Conservation (phyloP, 305 asterid species). For the Fraxinus ornus region DNA sequence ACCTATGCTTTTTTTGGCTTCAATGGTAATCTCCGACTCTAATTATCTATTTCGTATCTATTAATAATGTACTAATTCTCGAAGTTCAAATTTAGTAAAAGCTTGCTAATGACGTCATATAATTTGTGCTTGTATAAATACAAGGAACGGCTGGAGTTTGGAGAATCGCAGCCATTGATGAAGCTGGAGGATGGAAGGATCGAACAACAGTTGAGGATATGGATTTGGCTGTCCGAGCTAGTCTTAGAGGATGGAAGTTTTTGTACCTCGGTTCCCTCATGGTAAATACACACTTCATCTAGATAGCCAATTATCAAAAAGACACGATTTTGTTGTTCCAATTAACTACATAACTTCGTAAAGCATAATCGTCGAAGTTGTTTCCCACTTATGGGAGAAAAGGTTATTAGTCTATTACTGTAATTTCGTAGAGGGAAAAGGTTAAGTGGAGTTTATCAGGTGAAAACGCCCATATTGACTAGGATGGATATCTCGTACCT, state of each 20-base stretch:
- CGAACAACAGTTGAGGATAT: conserved; percentile 91
- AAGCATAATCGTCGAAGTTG: neutral
- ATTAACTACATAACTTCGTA: neutral
- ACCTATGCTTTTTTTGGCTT: conserved; percentile 83
- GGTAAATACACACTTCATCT: conserved; percentile 32
- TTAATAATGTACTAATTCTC: neutral
- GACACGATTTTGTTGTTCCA: neutral
- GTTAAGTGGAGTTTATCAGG: neutral
- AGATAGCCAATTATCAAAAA: neutral
- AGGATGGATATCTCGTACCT: conserved; percentile 8
- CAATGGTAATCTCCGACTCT: conserved; percentile 49
- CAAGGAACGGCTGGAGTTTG: conserved; percentile 93
- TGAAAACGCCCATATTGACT: neutral
- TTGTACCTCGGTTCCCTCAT: conserved; percentile 58
- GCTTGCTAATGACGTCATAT: neutral
- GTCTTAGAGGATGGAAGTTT: conserved; percentile 91
- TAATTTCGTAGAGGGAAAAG: no score
- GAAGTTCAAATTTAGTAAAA: no score
- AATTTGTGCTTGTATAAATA: neutral
- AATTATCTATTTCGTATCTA: neutral
- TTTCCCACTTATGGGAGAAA: no score
- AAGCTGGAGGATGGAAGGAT: conserved; percentile 98
- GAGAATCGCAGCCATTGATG: conserved; percentile 83
- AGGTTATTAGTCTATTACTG: no score
- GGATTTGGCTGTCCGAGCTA: conserved; percentile 95